Conservation (phyloP, 345 rosid species). For the Brassica juncea region DNA sequence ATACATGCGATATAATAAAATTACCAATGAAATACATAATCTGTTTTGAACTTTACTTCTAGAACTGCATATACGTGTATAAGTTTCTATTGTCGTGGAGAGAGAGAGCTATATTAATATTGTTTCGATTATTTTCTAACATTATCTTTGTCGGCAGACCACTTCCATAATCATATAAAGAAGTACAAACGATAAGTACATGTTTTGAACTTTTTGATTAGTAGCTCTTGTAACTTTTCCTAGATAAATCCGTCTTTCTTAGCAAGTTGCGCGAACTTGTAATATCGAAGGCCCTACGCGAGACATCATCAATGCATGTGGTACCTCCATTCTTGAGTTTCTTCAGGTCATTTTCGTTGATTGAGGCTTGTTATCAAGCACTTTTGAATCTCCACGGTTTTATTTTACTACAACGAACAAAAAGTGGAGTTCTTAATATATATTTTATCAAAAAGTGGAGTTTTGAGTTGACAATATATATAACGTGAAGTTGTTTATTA, state of each 20-base stretch:
- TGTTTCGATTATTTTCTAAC: neutral
- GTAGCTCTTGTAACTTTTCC: neutral
- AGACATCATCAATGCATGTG: neutral
- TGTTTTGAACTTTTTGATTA: neutral
- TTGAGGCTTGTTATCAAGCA: neutral
- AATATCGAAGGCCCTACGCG: neutral
- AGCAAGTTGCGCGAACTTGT: neutral
- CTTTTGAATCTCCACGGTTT: neutral
- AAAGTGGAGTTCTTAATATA: neutral
- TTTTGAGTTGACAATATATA: constrained; percentile 7
- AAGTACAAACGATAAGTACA: neutral
- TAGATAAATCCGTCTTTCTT: neutral
- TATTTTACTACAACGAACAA: neutral
- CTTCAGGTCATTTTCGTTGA: neutral
- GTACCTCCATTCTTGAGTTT: neutral
- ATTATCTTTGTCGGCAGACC: neutral
- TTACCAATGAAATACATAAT: neutral
- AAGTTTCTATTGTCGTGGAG: neutral
- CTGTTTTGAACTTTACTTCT: neutral
- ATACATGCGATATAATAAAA: neutral
- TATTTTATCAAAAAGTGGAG: neutral
- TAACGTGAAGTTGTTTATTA: neutral
- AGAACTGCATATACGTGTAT: neutral
- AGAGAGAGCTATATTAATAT: neutral
- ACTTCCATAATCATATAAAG: neutral